Conservation (phyloP, 1,284 basidiomycete genomes). For the Ustilago trichophora region DNA sequence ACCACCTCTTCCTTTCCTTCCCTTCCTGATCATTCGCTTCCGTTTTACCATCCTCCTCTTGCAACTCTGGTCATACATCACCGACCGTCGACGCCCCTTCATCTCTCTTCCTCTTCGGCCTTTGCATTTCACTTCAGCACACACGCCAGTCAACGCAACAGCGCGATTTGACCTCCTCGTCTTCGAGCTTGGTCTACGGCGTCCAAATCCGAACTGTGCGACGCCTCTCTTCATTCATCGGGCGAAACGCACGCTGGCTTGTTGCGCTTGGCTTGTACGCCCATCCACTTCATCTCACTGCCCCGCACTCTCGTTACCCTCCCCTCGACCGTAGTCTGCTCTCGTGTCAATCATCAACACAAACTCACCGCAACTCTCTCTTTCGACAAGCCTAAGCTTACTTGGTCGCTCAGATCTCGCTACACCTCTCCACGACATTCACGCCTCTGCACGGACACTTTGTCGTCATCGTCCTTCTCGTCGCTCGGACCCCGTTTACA, state of each 20-base stretch:
- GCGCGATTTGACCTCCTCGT: no score
- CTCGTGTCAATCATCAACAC: not conserved
- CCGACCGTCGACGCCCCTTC: no score
- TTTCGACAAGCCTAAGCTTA: not conserved
- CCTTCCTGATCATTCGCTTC: no score
- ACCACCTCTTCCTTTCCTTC: no score
- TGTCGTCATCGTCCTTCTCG: not conserved
- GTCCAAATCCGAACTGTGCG: constrained; percentile 6
- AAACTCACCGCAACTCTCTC: not conserved
- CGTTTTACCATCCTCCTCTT: no score
- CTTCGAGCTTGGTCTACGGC: no score
- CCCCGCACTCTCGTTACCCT: not conserved
- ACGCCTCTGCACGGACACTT: not conserved
- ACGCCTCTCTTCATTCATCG: not conserved
- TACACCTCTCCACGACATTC: not conserved
- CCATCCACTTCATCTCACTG: constrained; percentile 3
- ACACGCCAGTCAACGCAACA: no score
- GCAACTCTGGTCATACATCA: no score
- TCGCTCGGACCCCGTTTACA: no score
- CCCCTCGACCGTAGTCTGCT: not conserved
- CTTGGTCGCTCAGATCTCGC: constrained; percentile 1
- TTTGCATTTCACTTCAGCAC: not conserved
- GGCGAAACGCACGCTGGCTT: not conserved
- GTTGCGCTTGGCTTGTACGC: not conserved
- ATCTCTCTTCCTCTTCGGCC: no score